Evolutionary conservation across 805 yeast genomes (phyloP).

Genomic region (Ogataea saltuana): DNA sequence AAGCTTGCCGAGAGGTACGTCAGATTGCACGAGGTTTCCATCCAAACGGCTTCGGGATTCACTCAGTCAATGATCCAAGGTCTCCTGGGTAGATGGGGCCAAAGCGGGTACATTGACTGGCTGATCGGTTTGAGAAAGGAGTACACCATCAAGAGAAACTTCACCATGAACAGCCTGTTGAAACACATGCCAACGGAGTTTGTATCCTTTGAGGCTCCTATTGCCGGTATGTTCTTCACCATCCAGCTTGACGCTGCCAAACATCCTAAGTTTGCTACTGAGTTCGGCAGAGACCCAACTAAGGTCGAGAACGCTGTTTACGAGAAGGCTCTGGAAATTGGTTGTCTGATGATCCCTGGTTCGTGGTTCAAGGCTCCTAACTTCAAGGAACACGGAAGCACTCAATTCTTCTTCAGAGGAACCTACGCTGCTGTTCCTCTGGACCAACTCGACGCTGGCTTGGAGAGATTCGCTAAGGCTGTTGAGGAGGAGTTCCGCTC

Average conservation of each 20-base stretch:
- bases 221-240: constrained; percentile 88
- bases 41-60: constrained; percentile 82
- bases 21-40: constrained; percentile 76
- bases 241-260: constrained; percentile 69
- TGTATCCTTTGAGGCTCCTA: constrained; percentile 55
- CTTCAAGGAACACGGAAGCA: constrained; percentile 45
- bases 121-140: constrained; percentile 76
- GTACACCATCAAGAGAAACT: constrained; percentile 86
- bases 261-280: constrained; percentile 72
- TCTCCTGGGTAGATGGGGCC: constrained; percentile 84
- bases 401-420: constrained; percentile 74
- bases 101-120: constrained; percentile 86
- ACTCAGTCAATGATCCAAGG: constrained; percentile 71
- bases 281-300: constrained; percentile 56
- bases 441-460: constrained; percentile 58
- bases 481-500: constrained; percentile 55
- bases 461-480: constrained; percentile 69
- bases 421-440: constrained; percentile 84
- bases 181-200: constrained; percentile 53
- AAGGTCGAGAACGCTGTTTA: constrained; percentile 66
- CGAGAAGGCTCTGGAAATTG: constrained; percentile 58
- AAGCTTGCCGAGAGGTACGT: constrained; percentile 61
- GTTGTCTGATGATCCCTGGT: constrained; percentile 78
- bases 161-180: constrained; percentile 72
- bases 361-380: constrained; percentile 73